Evolutionary conservation across 192 early-diverging fungal species (phyloP), one percentile per base, ranked within the genome.

Genomic region (Lobosporangium transversale): DNA sequence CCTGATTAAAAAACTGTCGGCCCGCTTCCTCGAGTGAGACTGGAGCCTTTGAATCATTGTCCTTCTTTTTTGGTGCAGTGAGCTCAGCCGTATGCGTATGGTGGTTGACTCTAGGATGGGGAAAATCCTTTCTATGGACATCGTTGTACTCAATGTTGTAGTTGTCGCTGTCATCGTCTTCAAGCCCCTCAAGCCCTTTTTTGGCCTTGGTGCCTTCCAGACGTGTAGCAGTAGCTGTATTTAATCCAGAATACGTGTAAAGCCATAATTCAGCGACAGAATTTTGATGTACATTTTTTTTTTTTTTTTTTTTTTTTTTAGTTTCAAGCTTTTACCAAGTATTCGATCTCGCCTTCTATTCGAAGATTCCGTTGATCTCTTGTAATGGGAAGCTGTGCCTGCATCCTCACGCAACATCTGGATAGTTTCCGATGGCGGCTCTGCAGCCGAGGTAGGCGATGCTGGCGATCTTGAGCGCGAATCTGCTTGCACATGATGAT

Each of bases 11-110:
- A 23, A 56, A 62, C 29, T 56, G 68, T 17, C 68, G 43, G 35
- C 53, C 59, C 4, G 68, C 59, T 23, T 70, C 68, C 36, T 70
- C 59, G 4, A 70, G 68, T 18, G 68, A 70, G 8, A 59, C 11
- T 2, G 55, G 65, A 15, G 32, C 52, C 48, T 58, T 57, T 14
- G 37, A 18, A 9, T 44, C 7, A 36, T 23, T 40, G 59, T 29
- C 37, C 17, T 42, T 24, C 47, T 50, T 50, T 29, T 51, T 52
- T 21, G 4, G 54, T n/a, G 44, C 18, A n/a, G 2, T 17, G 3
- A 37, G 14, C 4, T 23, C 11, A 8, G 31, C n/a, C n/a, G n/a
- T n/a, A n/a, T n/a, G n/a, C n/a, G n/a, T n/a, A n/a, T n/a, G n/a
- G n/a, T n/a, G n/a, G n/a, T n/a, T n/a, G n/a, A n/a, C n/a, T n/a